Base-by-base conservation (phyloP, 257 asterid genomes). In the Salvia splendens region DNA sequence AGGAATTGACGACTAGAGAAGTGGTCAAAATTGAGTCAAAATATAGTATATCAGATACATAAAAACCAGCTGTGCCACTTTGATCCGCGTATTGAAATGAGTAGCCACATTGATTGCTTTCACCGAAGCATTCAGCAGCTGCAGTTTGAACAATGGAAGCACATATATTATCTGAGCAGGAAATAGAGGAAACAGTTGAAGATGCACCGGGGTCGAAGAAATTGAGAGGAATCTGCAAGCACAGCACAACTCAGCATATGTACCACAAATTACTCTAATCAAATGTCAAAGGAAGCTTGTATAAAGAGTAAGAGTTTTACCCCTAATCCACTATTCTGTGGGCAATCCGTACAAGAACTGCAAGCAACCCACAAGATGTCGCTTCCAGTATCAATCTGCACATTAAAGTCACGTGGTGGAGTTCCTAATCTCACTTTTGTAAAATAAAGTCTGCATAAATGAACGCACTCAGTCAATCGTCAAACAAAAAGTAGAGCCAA, bases 311-410 rank as follows among this genome's bases (percentile, higher is more conserved):
- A 60, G 68, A 14, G 17, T 38, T 24, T 78, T 85, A 93, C 98
- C 71, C 96, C 96, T 69, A 93, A 83, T 73, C 95, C 98, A 78
- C 97, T 93, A 48, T 71, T 81, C 41, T 48, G 82, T 12, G 98
- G 98, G 74, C 98, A 92, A 81, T 84, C 79, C 53, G 70, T 75
- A 78, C 98, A 92, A 28, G 95, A 68, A 81, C 83, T 80, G 82
- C 98, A 92, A 56, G 91, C 68, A 62, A 92, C 92, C 97, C 97
- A 93, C 59, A 93, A 73, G 53, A 85, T 74, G 67, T 93, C 98
- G 47, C 98, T 93, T 73, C 98, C 97, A 0, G 97, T 93, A 69
- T 93, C 98, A 54, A 93, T 87, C 73, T 87, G 97, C 78, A 93
- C 98, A 47, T 85, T 89, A 81, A 85, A 89, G 52, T 89, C 98